Base-by-base conservation (phyloP, 2,329 filamentous ascomycete species). In the Whalleya microplaca region DNA sequence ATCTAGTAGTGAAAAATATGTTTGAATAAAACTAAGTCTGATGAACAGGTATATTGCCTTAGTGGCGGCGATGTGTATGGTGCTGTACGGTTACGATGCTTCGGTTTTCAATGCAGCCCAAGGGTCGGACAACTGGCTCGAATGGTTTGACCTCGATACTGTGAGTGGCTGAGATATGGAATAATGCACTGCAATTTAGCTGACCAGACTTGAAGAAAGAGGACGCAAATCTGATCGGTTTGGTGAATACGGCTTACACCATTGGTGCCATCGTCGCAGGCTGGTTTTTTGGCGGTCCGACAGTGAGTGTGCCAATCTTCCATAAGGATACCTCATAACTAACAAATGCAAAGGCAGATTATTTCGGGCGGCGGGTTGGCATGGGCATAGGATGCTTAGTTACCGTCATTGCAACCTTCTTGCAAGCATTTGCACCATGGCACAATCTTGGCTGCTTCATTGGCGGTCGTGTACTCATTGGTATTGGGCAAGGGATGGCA, bases 21-120 rank as follows among this genome's bases (percentile, higher is more conserved):
- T 21, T 23, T 53, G 32, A 16, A 37, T 12, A 37, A 32, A 55
- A 20, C 23, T 58, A 42, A 58, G 12, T 51, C 10, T 45, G 23
- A 3, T 18, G 16, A 9, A 43, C 51, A 83, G 84, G 85, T 89
- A 87, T 75, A 84, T 88, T 63, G 87, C 85, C 57, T 77, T 89
- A 48, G 84, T 90, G 62, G 87, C 87, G 54, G 87, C 88, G 66
- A 85, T 86, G 71, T 90, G 86, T 71, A 90, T 90, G 88, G 86
- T 90, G 20, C 78, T 91, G 44, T 90, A 90, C 69, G 88, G 88
- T 55, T 90, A 90, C 69, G 88, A 90, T 79, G 86, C 87, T 1
- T 88, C 86, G 40, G 87, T 89, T 45, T 91, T 86, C 78, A 91
- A 91, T 71, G 86, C 87, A 4, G 82, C 89, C 5, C 87, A 89